Evolutionary conservation across 2,329 filamentous ascomycete genomes (phyloP), one percentile per base, ranked within the genome.

Genomic region (Pseudogymnoascus sp.): DNA sequence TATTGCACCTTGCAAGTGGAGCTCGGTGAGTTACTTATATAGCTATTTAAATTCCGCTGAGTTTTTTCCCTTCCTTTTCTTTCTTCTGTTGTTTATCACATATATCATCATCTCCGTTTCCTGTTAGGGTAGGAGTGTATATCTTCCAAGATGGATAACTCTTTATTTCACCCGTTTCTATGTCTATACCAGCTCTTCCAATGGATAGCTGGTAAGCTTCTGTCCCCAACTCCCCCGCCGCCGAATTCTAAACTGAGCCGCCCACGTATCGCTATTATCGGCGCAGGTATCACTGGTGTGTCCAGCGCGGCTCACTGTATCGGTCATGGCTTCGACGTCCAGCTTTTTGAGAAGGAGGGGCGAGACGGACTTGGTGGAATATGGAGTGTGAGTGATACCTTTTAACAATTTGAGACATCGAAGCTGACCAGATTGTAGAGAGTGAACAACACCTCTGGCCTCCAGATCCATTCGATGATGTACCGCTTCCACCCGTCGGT

Each of bases 391-490:
- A 72, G 84, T 73, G 14, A 2, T n/a, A 37, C 12, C 14, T 38
- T 2, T 11, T 31, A 40, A 31, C 37, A 33, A 53, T 44, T 40
- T 63, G 56, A 25, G 35, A 25, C 56, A 59, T 47, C 59, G 21
- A 31, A 33, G 37, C 21, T 37, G 28, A 40, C 56, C 60, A 28
- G 63, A 66, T 56, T 53, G 16, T 64, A 90, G 85, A 82, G 83
- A 74, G 89, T 94, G 42, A 93, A 94, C 76, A 89, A 89, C 61
- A 92, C 89, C 0, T 92, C 89, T 0, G 85, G 89, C 14, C 81
- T 95, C 0, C 90, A 94, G 70, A 92, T 95, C 21, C 90, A 95
- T 73, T 90, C 86, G 18, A 74, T 92, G 64, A 94, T 94, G 90
- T 95, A 93, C 74, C 84, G 91, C 21, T 96, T 95, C 73, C 89